Base-by-base conservation (phyloP, 129 eudicot genomes). In the Chrysanthemum makinoi region DNA sequence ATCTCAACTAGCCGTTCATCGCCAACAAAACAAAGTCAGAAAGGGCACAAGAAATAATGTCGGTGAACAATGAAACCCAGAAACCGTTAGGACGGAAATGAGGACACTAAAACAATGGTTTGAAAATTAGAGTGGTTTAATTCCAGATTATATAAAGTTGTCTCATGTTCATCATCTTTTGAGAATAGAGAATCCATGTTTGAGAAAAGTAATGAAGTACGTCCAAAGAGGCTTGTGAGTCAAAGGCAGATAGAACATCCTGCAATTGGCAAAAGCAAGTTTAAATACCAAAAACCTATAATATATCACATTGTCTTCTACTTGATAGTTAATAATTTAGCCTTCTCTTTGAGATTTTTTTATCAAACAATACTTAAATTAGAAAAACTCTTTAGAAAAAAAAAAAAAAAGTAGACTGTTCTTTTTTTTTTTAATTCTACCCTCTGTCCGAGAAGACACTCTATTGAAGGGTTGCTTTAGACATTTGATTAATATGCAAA, bases 1-100 rank as follows among this genome's bases (percentile, higher is more conserved):
- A 92, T 92, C 95, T 92, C 98, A 18, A 82, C 98, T 53, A 89
- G 75, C 98, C 89, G 95, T 76, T 71, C 49, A 74, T 16, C 3
- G 11, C 33, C 22, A 16, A 73, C 18, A 44, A 3, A 73, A 47
- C 11, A 12, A 62, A 50, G 58, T 80, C 39, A 86, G 68, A 70
- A 33, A 14, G 55, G 11, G 20, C 8, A 22, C 43, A 7, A 50
- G 33, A 47, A 13, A 18, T 57, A 57, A 61, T 28, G 20, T 14
- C 47, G 44, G 65, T 26, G 65, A 64, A 33, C 2, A 65, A 49
- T 56, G 26, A 46, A 10, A 53, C 13, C 6, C 14, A 48, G 11
- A 3, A 35, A 47, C 33, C 0, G 51, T 43, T 10, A 46, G 6
- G 17, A 12, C 15, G 6, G 7, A 60, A 10, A 10, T 9, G 19